A percentile compares a stretch with the other conserved stretches of the same genome.
phyloP scores from a whole-genome alignment of 306 rosid genomes.

The barrel medic (Medicago truncatula) region DNA sequence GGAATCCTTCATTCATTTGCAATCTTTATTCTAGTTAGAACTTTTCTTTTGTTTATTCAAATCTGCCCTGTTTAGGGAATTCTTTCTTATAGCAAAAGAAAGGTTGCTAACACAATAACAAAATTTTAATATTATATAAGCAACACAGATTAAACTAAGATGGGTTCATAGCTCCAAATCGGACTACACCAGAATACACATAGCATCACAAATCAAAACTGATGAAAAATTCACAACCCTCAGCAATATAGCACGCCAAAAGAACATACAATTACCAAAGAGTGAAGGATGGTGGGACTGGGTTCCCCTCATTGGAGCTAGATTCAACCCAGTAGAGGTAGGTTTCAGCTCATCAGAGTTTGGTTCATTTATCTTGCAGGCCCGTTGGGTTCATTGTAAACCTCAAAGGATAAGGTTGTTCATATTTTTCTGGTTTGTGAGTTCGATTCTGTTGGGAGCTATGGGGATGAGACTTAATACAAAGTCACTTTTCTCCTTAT shows the following conservation, averaged over 20 bases:
- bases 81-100: no score
- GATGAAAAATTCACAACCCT: no score
- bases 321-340: background rate
- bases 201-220: background rate
- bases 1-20: no score
- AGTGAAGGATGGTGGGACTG: background rate
- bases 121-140: background rate
- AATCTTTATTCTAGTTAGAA: no score
- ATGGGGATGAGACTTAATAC: background rate
- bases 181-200: background rate
- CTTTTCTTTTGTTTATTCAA: no score
- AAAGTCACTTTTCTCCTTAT: background rate
- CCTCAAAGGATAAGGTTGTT: background rate
- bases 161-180: background rate
- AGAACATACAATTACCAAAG: background rate
- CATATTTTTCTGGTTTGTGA: background rate
- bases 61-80: no score
- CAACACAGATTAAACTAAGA: background rate
- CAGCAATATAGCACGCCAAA: background rate
- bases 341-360: background rate
- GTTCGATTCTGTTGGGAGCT: background rate
- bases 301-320: background rate
- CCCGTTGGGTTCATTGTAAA: background rate
- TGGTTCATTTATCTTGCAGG: background rate
- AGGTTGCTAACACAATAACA: background rate